These are phyloP conservation scores for Monosporascus sp. DNA, from an alignment of 2,329 filamentous ascomycete species.

Conservation along the genomic window DNA sequence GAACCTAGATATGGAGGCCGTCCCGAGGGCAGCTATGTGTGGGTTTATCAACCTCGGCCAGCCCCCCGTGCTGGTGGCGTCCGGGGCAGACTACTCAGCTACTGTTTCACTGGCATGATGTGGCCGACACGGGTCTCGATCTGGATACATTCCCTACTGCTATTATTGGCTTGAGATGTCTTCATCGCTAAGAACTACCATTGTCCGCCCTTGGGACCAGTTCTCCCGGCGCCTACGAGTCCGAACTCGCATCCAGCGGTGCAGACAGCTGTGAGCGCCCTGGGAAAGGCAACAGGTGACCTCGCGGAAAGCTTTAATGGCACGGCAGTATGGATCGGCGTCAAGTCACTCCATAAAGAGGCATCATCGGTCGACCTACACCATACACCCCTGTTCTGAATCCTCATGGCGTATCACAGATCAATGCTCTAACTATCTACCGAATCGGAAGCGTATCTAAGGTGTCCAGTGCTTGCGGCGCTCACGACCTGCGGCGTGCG, in stretches of 20 bases:
- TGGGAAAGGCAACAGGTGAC: neutral
- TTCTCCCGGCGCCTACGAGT: constrained; percentile 5
- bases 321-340: constrained; percentile 5
- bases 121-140: too few relatives aligned
- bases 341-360: constrained; percentile 7
- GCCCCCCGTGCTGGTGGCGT: too few relatives aligned
- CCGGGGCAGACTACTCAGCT: too few relatives aligned
- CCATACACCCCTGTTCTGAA: constrained; percentile 7
- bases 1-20: too few relatives aligned
- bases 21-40: too few relatives aligned
- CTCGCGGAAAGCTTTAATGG: constrained; percentile 1
- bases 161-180: neutral
- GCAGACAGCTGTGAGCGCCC: neutral
- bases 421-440: constrained; percentile 5
- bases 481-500: constrained; percentile 25
- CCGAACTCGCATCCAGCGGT: constrained; percentile 6
- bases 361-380: constrained; percentile 2
- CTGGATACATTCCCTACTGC: neutral
- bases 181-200: constrained; percentile 5
- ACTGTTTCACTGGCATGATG: too few relatives aligned
- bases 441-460: constrained; percentile 5
- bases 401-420: constrained; percentile 1
- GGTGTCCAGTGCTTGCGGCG: constrained; percentile 23
- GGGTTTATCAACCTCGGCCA: too few relatives aligned
- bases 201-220: constrained; percentile 7